Evolutionary conservation across 2,329 filamentous ascomycete species (phyloP).

Genomic region (Colletotrichum nymphaeae): DNA sequence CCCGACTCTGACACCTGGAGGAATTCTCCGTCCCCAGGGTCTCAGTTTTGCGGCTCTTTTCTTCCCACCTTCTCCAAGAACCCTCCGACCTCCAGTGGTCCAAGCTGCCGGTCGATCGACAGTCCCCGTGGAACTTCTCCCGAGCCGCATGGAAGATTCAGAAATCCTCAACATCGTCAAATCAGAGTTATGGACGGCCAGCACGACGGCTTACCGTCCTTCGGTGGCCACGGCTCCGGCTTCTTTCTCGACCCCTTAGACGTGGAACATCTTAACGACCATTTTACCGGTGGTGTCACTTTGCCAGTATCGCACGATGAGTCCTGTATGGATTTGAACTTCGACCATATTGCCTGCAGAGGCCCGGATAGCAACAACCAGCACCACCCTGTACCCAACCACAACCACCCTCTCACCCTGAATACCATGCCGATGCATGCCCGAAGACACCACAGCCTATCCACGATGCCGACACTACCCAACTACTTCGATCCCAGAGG

Average conservation of each 20-base stretch:
- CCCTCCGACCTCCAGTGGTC: background rate
- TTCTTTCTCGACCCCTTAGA: constrained; percentile 32
- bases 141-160: background rate
- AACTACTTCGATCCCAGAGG: constrained; percentile 10
- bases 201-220: constrained; percentile 21
- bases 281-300: background rate
- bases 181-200: constrained; percentile 38
- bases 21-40: constrained; percentile 6
- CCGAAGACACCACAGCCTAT: constrained; percentile 26
- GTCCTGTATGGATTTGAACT: constrained; percentile 44
- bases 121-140: background rate
- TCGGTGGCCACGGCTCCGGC: background rate
- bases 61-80: background rate
- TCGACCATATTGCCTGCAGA: constrained; percentile 16
- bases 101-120: constrained; percentile 1
- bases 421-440: constrained; percentile 12
- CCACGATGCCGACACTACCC: constrained; percentile 6
- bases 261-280: background rate
- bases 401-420: constrained; percentile 29
- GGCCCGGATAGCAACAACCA: constrained; percentile 14
- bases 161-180: background rate
- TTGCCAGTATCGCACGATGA: constrained; percentile 41
- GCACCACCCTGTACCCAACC: constrained; percentile 22
- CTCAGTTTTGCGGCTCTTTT: constrained; percentile 29
- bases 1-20: background rate